phyloP scores from a whole-genome alignment of 768 basidiomycete genomes.

The Trametes cubensis region DNA sequence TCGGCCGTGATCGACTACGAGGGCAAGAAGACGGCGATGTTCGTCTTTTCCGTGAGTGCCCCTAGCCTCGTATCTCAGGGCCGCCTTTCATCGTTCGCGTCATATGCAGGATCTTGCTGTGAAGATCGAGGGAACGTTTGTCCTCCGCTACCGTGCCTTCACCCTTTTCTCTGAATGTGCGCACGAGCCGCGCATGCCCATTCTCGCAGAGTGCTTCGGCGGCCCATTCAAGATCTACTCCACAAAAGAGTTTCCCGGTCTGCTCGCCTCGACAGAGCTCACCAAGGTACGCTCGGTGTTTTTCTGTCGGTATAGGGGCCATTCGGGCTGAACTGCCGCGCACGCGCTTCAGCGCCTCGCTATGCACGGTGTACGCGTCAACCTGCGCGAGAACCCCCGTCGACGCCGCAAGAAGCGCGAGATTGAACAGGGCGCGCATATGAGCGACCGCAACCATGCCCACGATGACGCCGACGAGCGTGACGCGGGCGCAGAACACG shows the following conservation, averaged over 20 bases:
- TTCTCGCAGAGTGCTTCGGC: conserved; percentile 69
- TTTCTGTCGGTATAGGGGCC: no score
- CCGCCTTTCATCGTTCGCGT: background rate
- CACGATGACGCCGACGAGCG: conserved; percentile 7
- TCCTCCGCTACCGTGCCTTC: conserved; percentile 68
- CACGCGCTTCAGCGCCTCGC: conserved; percentile 47
- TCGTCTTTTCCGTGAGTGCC: conserved; percentile 62
- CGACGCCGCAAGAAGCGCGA: conserved; percentile 40
- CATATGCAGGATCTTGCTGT: conserved; percentile 72
- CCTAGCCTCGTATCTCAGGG: conserved; percentile 4
- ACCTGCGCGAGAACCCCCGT: conserved; percentile 60
- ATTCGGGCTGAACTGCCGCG: no score
- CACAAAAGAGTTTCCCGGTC: conserved; percentile 71
- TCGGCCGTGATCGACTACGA: conserved; percentile 36
- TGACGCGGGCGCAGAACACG: background rate
- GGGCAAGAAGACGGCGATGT: conserved; percentile 59
- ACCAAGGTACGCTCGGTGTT: conserved; percentile 58
- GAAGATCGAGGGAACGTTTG: conserved; percentile 65
- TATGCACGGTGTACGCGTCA: conserved; percentile 59
- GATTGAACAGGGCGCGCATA: background rate
- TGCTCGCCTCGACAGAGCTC: conserved; percentile 65
- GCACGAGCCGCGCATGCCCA: conserved; percentile 40
- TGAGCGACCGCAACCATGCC: conserved; percentile 9
- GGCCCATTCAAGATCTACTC: conserved; percentile 67
- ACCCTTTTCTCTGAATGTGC: conserved; percentile 53